Evolutionary conservation across 768 basidiomycete genomes (phyloP), one percentile per base, ranked within the genome.

Genomic region (Candolleomyces eurysporus): DNA sequence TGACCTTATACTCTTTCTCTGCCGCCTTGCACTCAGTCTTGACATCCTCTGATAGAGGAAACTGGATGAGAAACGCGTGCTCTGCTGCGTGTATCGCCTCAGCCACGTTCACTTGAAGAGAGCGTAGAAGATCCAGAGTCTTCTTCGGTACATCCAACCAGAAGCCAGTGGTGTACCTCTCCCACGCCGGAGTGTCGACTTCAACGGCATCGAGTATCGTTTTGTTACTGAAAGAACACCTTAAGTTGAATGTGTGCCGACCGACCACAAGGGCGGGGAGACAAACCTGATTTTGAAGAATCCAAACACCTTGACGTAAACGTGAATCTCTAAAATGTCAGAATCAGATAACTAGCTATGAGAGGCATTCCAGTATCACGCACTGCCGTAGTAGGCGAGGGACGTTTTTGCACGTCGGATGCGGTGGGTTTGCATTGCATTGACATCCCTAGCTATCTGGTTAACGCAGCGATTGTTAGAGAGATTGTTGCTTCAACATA

Each of bases 41-140:
- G 39, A 95, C 71, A 60, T 93, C 91, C 32, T 79, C 77, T 0
- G 84, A 81, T 64, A 94, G 75, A 5, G 84, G 77, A 65, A 92
- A 93, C 46, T 84, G 82, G 67, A 92, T 94, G 63, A 96, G 73
- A 66, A 94, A 81, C 0, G 91, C 91, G 69, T 96, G 94, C 65
- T 88, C 80, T 3, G 94, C 93, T 5, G 92, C 83, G 68, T 96
- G 94, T 52, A 96, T 92, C 0, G 88, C 90, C 53, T 84, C 93
- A 0, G 93, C 91, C 0, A 86, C 80, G 61, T 87, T 84, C 46
- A 92, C 80, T 5, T 73, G 75, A 64, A 87, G 85, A 11, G 65
- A 63, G 13, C 73, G 72, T 69, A 94, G 76, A n/a, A 87, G 68
- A 6, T 78, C 69, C 51, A 93, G 71, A 21, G 84, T 76, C 0